A percentile compares a stretch with the other conserved stretches of the same genome.
Conservation (phyloP, 306 rosid genomes). For the Betula pendula region DNA sequence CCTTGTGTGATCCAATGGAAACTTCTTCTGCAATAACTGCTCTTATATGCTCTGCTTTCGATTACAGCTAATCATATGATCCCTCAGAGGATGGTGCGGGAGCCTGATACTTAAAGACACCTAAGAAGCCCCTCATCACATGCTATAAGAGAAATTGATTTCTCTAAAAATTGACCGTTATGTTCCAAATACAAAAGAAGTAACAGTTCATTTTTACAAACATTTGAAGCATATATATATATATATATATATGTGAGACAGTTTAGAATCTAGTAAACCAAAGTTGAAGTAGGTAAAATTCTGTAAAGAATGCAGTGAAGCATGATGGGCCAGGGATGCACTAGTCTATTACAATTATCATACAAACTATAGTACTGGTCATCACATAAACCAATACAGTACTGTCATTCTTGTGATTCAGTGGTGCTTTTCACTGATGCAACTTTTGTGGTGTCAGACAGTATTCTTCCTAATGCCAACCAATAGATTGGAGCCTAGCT, state of each 20-base stretch:
- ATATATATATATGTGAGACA: background rate
- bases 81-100: no score
- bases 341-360: no score
- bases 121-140: no score
- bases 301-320: background rate
- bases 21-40: background rate
- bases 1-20: background rate
- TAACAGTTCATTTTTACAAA: background rate
- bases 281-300: background rate
- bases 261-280: background rate
- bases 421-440: background rate
- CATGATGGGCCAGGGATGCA: no score
- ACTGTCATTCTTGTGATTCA: background rate
- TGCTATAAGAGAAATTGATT: background rate
- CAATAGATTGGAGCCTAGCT: background rate
- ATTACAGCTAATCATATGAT: background rate
- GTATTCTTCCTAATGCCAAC: background rate
- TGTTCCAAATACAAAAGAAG: background rate
- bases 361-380: no score
- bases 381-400: background rate
- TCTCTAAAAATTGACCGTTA: background rate
- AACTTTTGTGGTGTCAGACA: background rate
- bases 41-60: background rate
- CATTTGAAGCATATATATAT: slow-evolving; percentile 7
- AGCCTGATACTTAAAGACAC: no score